Conservation (phyloP, 202 grass and related monocot genomes). For the Bolboschoenoplectus hybrid region DNA sequence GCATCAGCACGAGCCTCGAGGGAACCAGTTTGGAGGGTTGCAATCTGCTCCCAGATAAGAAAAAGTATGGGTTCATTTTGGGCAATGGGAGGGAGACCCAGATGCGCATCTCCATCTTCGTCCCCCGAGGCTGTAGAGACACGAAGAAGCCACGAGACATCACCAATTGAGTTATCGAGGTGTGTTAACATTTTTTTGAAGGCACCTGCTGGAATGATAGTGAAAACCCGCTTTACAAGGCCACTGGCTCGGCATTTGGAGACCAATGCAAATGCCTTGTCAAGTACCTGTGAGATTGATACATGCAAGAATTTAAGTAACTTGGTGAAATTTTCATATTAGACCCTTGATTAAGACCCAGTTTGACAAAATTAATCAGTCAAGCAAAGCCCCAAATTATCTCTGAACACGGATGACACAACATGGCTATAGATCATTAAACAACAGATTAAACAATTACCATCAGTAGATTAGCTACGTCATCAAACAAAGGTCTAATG, state of each 20-base stretch:
- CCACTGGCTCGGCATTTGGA: conserved; percentile 79
- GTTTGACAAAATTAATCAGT: conserved; percentile 6
- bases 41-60: conserved; percentile 99
- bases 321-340: not conserved
- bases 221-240: conserved; percentile 79
- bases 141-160: conserved; percentile 97
- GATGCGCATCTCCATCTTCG: conserved; percentile 70
- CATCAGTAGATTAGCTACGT: not conserved
- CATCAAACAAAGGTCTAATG: not conserved
- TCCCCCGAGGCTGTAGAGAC: conserved; percentile 67
- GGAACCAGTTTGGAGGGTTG: conserved; percentile 78
- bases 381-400: not conserved
- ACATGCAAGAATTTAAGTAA: not conserved
- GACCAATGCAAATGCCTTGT: conserved; percentile 82
- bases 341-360: not conserved
- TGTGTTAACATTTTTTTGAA: conserved; percentile 94
- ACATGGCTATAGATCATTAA: not conserved
- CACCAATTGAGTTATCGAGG: conserved; percentile 94
- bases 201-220: conserved; percentile 78
- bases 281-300: conserved; percentile 43
- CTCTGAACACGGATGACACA: not conserved
- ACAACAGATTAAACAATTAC: not conserved
- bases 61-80: conserved; percentile 99
- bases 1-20: conserved; percentile 85
- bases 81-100: conserved; percentile 89